Evolutionary conservation across 805 yeast genomes (phyloP), one percentile per base, ranked within the genome.

Genomic region (Starmerella potacharoeniae): DNA sequence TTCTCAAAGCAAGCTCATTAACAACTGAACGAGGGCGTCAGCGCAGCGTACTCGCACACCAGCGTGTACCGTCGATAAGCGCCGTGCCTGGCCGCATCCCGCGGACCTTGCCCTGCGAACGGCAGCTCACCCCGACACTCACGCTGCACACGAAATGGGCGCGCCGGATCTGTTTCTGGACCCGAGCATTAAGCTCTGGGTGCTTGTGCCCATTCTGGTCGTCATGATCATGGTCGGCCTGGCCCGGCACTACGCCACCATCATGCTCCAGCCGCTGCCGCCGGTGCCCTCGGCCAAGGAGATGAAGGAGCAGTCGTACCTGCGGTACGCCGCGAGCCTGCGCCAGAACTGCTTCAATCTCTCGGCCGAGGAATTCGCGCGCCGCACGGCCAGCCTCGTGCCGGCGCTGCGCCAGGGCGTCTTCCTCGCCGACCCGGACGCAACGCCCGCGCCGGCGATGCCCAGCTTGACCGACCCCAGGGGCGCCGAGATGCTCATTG

Each of bases 211-310:
- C 29, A 90, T 93, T 45, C 81, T 95, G 6, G 66, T 84, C 22
- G 95, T 89, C 22, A 89, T 93, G 95, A 83, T 93, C 10, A 70
- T 90, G 55, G 88, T 88, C 5, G 96, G 96, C 7, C 68, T 91
- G 17, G 68, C 88, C 31, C 76, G 96, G 54, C 82, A 85, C 53
- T 80, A 83, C 63, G 74, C 83, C 9, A 80, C 88, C 42, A 68
- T 73, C 14, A 70, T 89, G 30, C 71, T 88, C 7, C 77, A 78
- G 47, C 79, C 87, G 51, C 68, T 73, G 36, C 80, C 82, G 4
- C 82, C 79, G 61, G 71, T 77, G 22, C 78, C 74, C 33, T 75
- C 78, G 14, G 71, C 74, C 57, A 77, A 73, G 56, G 73, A 78
- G 51, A 65, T 80, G 5, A 75, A 80, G 51, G 88, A 87, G 64